Evolutionary conservation across 495 filamentous ascomycete genomes (phyloP).

Genomic region (Annulohypoxylon nitens): DNA sequence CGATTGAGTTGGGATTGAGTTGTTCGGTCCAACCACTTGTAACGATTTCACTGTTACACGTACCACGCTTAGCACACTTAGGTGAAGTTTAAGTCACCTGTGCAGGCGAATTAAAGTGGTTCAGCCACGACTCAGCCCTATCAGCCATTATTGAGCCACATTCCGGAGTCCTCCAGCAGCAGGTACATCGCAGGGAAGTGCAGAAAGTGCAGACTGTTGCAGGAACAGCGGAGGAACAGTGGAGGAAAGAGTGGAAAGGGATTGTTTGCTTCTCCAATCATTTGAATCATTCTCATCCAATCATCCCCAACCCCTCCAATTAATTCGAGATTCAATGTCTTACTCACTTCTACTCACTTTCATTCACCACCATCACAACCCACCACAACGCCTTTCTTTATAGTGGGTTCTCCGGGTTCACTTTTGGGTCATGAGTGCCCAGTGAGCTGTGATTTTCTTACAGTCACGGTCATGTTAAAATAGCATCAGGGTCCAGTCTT

Average conservation of each 20-base stretch:
- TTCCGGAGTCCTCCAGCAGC: constrained; percentile 7
- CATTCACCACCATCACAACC: background rate
- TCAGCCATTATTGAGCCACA: constrained; percentile 34
- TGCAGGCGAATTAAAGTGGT: constrained; percentile 8
- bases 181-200: background rate
- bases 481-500: constrained; percentile 7
- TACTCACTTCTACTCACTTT: background rate
- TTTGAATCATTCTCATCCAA: constrained; percentile 17
- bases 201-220: background rate
- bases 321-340: constrained; percentile 19
- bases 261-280: constrained; percentile 3
- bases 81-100: background rate
- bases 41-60: constrained; percentile 19
- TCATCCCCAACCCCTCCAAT: constrained; percentile 36
- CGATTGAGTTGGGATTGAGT: constrained; percentile 11
- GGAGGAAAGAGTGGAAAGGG: too few species aligned
- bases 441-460: constrained; percentile 9
- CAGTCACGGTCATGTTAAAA: constrained; percentile 19
- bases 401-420: constrained; percentile 4
- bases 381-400: background rate
- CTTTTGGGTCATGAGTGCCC: constrained; percentile 7
- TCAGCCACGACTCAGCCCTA: constrained; percentile 38
- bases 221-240: too few species aligned
- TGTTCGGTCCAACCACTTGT: constrained; percentile 7
- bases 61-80: background rate